phyloP scores from a whole-genome alignment of 345 rosid species.

The Gossypium australe region DNA sequence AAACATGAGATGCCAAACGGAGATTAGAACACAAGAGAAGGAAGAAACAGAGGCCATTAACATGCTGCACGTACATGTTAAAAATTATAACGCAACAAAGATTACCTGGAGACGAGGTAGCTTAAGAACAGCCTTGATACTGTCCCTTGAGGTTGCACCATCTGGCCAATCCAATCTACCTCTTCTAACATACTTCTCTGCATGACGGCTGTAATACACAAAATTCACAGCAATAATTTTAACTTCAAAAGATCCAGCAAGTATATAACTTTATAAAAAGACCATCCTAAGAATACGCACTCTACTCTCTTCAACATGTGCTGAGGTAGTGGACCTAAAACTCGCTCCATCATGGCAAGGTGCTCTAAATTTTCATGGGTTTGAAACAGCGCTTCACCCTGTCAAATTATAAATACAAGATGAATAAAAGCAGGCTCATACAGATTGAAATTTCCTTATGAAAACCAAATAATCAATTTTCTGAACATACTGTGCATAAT shows the following conservation, averaged over 20 bases:
- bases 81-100: background rate
- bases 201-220: conserved; percentile 43
- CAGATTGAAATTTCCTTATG: background rate
- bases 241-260: background rate
- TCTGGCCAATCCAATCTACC: conserved; percentile 76
- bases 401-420: background rate
- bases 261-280: background rate
- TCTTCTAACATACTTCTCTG: conserved; percentile 58
- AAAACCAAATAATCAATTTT: background rate
- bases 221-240: background rate
- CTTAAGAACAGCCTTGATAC: conserved; percentile 67
- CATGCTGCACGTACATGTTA: background rate
- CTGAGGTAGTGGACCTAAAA: conserved; percentile 6
- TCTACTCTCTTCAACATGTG: conserved; percentile 1
- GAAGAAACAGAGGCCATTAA: background rate
- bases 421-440: background rate
- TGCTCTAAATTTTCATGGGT: conserved; percentile 68
- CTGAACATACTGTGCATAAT: conserved; percentile 59
- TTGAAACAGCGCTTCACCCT: conserved; percentile 85
- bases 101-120: conserved; percentile 56
- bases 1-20: too few relatives aligned
- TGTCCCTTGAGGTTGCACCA: conserved; percentile 63
- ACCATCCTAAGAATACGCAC: background rate
- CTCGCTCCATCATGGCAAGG: conserved; percentile 2
- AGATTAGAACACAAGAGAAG: background rate